Conservation (phyloP, 2,329 filamentous ascomycete genomes). For the Coleophoma cylindrospora region DNA sequence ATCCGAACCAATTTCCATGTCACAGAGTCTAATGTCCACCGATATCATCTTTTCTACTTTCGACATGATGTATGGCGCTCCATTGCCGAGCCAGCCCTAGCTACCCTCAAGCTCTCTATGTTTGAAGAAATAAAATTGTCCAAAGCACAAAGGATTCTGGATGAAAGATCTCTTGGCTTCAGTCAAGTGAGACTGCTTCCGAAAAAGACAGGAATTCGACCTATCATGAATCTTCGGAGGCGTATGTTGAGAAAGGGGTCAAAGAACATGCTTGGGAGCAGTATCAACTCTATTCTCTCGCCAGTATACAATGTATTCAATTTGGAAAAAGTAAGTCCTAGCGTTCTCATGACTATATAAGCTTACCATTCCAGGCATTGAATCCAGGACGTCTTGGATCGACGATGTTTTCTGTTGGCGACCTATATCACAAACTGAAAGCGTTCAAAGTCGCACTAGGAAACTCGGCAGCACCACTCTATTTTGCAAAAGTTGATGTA, state of each 20-base stretch:
- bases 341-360: not conserved
- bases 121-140: conserved; percentile 69
- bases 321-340: conserved; percentile 64
- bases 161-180: conserved; percentile 63
- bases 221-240: conserved; percentile 81
- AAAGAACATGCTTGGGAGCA: conserved; percentile 50
- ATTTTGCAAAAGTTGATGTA: conserved; percentile 91
- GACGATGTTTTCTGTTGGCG: conserved; percentile 74
- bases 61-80: conserved; percentile 87
- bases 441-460: conserved; percentile 55
- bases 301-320: conserved; percentile 75
- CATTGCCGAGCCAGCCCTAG: conserved; percentile 68
- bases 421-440: conserved; percentile 71
- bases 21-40: conserved; percentile 79
- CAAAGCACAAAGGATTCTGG: conserved; percentile 52
- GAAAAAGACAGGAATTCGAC: conserved; percentile 69
- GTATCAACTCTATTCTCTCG: conserved; percentile 65
- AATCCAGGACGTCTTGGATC: conserved; percentile 65
- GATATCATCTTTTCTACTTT: conserved; percentile 85
- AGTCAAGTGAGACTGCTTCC: conserved; percentile 79
- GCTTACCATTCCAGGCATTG: conserved; percentile 28
- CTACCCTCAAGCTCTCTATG: conserved; percentile 62
- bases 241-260: conserved; percentile 50
- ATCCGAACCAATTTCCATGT: conserved; percentile 88
- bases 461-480: conserved; percentile 45